Conservation (phyloP, 805 yeast species). For the Candida anglica region DNA sequence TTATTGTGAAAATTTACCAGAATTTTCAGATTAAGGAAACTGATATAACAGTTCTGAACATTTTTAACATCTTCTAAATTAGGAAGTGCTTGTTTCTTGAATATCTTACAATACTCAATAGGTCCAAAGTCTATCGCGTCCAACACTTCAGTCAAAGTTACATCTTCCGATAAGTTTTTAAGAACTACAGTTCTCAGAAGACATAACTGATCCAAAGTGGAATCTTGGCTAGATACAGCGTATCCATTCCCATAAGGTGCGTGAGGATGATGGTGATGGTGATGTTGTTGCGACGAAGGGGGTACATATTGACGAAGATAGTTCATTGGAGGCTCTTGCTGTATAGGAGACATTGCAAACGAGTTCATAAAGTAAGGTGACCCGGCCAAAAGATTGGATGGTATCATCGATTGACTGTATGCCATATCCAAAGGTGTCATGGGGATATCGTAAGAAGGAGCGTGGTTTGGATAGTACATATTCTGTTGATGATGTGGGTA, state of each 20-base stretch:
- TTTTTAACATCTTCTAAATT: constrained; percentile 18
- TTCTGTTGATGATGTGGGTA: constrained; percentile 3
- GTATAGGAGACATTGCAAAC: constrained; percentile 31
- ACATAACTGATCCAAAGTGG: constrained; percentile 29
- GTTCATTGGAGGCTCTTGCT: constrained; percentile 8
- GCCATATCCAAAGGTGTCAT: constrained; percentile 55
- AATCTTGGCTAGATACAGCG: constrained; percentile 5
- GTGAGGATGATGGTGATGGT: constrained; percentile 5
- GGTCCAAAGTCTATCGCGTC: constrained; percentile 55
- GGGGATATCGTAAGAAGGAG: constrained; percentile 5
- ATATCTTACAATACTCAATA: constrained; percentile 52
- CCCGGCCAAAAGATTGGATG: constrained; percentile 55
- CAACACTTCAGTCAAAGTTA: constrained; percentile 31
- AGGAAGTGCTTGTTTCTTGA: constrained; percentile 25
- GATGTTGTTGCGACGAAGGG: constrained; percentile 7
- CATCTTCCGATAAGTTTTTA: constrained; percentile 19
- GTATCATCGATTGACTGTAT: constrained; percentile 60
- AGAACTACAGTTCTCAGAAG: constrained; percentile 34
- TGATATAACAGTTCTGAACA: constrained; percentile 28
- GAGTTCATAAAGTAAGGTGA: constrained; percentile 44
- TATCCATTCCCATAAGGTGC: constrained; percentile 3
- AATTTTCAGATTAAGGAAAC: constrained; percentile 32
- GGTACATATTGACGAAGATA: constrained; percentile 10
- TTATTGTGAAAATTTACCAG: constrained; percentile 30
- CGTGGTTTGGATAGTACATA: constrained; percentile 1